Percentiles rank a stretch among this genome's conserved stretches.
Evolutionary conservation across 2,329 filamentous ascomycete species (phyloP).

Genomic region (Trichoderma aggressivum): DNA sequence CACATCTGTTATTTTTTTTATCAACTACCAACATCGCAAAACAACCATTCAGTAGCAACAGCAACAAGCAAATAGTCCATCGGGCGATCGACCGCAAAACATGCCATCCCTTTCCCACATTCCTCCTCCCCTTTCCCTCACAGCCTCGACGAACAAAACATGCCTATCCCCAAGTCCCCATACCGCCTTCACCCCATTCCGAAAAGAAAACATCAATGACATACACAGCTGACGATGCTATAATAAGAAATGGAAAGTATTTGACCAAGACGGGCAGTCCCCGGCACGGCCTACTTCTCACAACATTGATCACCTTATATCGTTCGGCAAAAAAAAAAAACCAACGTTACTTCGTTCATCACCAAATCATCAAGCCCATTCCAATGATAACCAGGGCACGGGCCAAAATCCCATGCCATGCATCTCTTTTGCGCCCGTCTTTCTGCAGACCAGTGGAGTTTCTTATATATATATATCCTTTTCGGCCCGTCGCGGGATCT

Average conservation of each 20-base stretch:
- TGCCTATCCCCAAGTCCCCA: background rate
- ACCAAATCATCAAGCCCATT: background rate
- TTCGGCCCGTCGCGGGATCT: constrained; percentile 8
- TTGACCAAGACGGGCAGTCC: background rate
- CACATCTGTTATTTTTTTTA: background rate
- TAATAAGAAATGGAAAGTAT: background rate
- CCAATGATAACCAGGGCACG: background rate
- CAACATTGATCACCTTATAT: background rate
- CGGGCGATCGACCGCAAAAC: background rate
- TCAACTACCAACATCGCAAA: background rate
- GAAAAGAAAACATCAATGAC: background rate
- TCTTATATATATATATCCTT: background rate
- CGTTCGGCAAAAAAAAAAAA: background rate
- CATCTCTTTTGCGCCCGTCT: background rate
- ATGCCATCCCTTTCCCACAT: background rate
- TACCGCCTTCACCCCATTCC: background rate
- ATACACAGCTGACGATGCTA: background rate
- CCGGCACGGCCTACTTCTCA: background rate
- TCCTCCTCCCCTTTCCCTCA: background rate
- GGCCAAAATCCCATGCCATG: background rate
- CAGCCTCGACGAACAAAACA: background rate
- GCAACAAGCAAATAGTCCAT: background rate
- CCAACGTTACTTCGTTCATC: background rate
- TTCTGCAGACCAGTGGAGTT: background rate
- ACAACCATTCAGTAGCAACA: background rate